phyloP scores from a whole-genome alignment of 2,329 filamentous ascomycete species.

The Trichoderma semiorbis region DNA sequence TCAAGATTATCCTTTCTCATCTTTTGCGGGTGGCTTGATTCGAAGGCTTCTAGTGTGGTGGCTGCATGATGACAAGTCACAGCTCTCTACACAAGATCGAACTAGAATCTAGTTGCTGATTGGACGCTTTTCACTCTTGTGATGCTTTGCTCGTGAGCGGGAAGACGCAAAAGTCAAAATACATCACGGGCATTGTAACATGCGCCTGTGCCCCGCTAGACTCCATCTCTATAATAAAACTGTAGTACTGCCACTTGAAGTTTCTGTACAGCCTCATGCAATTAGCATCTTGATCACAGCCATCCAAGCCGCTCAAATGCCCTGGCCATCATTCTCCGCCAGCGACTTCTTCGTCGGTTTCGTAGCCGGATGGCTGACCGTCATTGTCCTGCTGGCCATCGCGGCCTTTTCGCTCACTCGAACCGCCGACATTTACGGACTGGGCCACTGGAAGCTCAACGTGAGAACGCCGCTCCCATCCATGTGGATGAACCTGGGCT shows the following conservation, averaged over 20 bases:
- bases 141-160: not conserved
- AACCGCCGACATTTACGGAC: slow-evolving; percentile 39
- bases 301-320: not conserved
- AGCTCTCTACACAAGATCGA: not conserved
- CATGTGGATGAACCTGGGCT: slow-evolving; percentile 66
- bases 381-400: not conserved
- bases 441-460: slow-evolving; percentile 56
- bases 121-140: not conserved
- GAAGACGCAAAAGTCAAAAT: not conserved
- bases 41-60: not conserved
- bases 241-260: not conserved
- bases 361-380: not conserved
- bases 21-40: not conserved
- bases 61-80: not conserved
- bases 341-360: not conserved
- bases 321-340: not conserved
- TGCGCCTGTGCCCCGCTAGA: not conserved
- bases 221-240: not conserved
- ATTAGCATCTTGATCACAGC: too few relatives aligned
- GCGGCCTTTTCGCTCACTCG: not conserved
- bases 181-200: not conserved
- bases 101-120: too few relatives aligned
- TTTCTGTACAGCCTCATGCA: not conserved
- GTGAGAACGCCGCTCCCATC: slow-evolving; percentile 41
- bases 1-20: not conserved